A percentile compares a stretch with the other conserved stretches of the same genome.
phyloP scores from a whole-genome alignment of 176 grass and related monocot species.

The Rhynchospora pubera region DNA sequence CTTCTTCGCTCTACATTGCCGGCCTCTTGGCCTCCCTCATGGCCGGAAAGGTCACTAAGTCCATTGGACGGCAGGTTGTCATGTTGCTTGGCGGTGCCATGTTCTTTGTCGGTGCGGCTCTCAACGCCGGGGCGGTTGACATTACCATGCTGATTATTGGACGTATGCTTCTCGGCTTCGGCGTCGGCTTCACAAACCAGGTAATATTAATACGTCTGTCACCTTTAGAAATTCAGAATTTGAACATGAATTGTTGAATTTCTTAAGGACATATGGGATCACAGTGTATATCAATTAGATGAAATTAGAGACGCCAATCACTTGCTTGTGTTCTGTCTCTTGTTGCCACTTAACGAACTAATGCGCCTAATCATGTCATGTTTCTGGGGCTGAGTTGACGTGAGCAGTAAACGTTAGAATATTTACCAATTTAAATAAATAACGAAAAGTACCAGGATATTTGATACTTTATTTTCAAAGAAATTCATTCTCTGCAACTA shows the following conservation, averaged over 20 bases:
- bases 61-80: slow-evolving; percentile 43
- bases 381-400: too few relatives aligned
- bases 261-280: too few relatives aligned
- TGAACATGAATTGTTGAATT: too few relatives aligned
- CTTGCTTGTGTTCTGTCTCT: background rate
- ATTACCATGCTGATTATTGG: slow-evolving; percentile 83
- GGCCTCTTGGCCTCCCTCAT: slow-evolving; percentile 46
- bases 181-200: slow-evolving; percentile 84
- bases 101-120: slow-evolving; percentile 54
- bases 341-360: background rate
- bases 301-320: background rate
- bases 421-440: too few relatives aligned
- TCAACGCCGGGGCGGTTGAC: slow-evolving; percentile 53
- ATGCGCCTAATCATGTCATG: too few relatives aligned
- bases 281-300: too few relatives aligned
- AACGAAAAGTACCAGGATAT: too few relatives aligned
- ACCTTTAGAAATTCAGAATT: too few relatives aligned
- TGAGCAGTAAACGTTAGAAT: too few relatives aligned
- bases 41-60: slow-evolving; percentile 50
- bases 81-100: slow-evolving; percentile 55
- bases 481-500: background rate
- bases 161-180: slow-evolving; percentile 69
- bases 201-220: slow-evolving; percentile 26
- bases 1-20: slow-evolving; percentile 71
- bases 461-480: too few relatives aligned